Evolutionary conservation across 2,329 filamentous ascomycete species (phyloP), one percentile per base, ranked within the genome.

Genomic region (Pseudopithomyces chartarum): DNA sequence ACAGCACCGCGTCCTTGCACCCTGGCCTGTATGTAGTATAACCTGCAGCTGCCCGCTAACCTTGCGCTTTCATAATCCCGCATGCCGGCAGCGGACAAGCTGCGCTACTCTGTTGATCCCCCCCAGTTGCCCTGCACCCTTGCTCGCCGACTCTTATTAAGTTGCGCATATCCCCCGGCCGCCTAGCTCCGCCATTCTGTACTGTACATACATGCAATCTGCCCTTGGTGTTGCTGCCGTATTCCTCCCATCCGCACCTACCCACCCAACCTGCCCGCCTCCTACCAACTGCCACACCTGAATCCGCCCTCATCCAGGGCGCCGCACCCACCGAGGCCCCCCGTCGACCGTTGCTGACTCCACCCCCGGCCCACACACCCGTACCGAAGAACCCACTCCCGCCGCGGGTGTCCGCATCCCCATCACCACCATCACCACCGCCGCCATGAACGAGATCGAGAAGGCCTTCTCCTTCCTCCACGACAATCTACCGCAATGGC

Each of bases 401-500:
- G 47, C 34, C 15, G 40, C 40, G 40, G 19, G 40, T 26, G 40
- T 32, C 43, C 34, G 47, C 47, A 36, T 47, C 32, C 13, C 54
- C 33, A 32, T 54, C 23, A 39, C 42, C 17, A 54, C 32, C 33
- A 39, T 34, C 56, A 32, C 46, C 55, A 19, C 29, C 54, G 47
- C 61, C 57, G 62, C 54, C 61, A 78, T 78, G 75, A 69, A 73
- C 29, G 75, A 77, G 42, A 70, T 72, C 29, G 65, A 73, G 42
- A 73, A 73, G 62, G 65, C 73, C 23, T 77, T 78, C 57, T 63
- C 63, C 11, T 77, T 65, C 55, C 66, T 78, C 33, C 67, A 73
- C 39, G 73, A 77, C 36, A 75, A 67, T 52, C 69, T 76, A 33
- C 74, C 76, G 12, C 59, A 69, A 66, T 78, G 76, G 76, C 62